Evolutionary conservation across 2,329 filamentous ascomycete species (phyloP).

Genomic region (Metarhizium robertsii): DNA sequence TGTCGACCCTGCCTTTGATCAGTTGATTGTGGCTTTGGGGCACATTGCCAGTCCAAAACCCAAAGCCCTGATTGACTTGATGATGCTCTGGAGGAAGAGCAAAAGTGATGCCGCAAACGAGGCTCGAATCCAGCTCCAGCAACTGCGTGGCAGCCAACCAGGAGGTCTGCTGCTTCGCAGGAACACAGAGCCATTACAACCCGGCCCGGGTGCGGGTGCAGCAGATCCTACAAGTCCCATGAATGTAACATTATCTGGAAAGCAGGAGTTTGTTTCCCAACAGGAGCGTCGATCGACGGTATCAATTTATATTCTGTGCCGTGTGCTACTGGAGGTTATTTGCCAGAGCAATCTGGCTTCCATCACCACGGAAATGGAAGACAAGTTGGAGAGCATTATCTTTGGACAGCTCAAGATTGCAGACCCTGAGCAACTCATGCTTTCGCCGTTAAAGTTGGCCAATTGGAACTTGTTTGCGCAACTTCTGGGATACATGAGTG

Average conservation of each 20-base stretch:
- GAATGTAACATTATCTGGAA: slow-evolving; percentile 34
- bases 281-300: slow-evolving; percentile 86
- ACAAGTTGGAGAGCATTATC: slow-evolving; percentile 89
- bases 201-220: slow-evolving; percentile 16
- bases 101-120: slow-evolving; percentile 84
- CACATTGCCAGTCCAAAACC: slow-evolving; percentile 93
- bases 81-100: slow-evolving; percentile 96
- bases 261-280: slow-evolving; percentile 65
- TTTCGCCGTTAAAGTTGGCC: slow-evolving; percentile 75
- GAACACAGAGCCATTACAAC: slow-evolving; percentile 64
- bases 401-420: slow-evolving; percentile 90
- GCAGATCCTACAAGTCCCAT: slow-evolving; percentile 22
- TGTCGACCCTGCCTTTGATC: slow-evolving; percentile 82
- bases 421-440: slow-evolving; percentile 68
- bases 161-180: slow-evolving; percentile 51
- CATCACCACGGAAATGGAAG: slow-evolving; percentile 85
- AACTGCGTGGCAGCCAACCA: slow-evolving; percentile 32
- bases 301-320: slow-evolving; percentile 91
- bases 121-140: slow-evolving; percentile 50
- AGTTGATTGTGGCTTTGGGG: slow-evolving; percentile 84
- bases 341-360: slow-evolving; percentile 74
- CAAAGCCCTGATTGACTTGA: slow-evolving; percentile 88
- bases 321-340: slow-evolving; percentile 89
- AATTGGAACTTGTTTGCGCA: slow-evolving; percentile 96
- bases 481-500: slow-evolving; percentile 91